Evolutionary conservation across 2,329 filamentous ascomycete genomes (phyloP).

Genomic region (Penicillium polonicum): DNA sequence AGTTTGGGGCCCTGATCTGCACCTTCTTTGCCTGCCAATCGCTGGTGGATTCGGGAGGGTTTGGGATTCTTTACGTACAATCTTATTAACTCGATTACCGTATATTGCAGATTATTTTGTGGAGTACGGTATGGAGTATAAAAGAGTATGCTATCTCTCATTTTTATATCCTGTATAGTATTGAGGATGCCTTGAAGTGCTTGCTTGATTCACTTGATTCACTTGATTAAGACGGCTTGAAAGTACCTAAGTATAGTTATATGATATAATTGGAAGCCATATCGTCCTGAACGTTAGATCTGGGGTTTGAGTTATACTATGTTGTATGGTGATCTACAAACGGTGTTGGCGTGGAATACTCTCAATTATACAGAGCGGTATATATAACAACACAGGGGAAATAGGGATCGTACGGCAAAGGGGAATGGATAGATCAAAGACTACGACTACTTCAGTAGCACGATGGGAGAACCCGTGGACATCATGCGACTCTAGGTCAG

Average conservation of each 20-base stretch:
- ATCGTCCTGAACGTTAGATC: neutral
- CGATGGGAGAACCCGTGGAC: neutral
- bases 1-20: constrained; percentile 26
- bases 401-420: neutral
- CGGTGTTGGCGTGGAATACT: too few relatives aligned
- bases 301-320: neutral
- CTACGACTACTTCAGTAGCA: neutral
- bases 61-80: neutral
- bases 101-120: neutral
- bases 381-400: neutral
- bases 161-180: neutral
- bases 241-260: neutral
- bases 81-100: neutral
- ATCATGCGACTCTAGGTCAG: neutral
- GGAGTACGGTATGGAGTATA: neutral
- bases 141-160: neutral
- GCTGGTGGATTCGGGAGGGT: neutral
- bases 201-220: neutral
- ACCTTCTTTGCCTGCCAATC: constrained; percentile 5
- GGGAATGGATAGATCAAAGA: neutral
- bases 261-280: neutral
- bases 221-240: neutral
- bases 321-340: too few relatives aligned
- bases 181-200: neutral
- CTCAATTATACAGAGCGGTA: neutral